Percentiles rank a stretch among this genome's conserved stretches.
phyloP scores from a whole-genome alignment of 768 basidiomycete genomes.

The Heimioporus sp. region DNA sequence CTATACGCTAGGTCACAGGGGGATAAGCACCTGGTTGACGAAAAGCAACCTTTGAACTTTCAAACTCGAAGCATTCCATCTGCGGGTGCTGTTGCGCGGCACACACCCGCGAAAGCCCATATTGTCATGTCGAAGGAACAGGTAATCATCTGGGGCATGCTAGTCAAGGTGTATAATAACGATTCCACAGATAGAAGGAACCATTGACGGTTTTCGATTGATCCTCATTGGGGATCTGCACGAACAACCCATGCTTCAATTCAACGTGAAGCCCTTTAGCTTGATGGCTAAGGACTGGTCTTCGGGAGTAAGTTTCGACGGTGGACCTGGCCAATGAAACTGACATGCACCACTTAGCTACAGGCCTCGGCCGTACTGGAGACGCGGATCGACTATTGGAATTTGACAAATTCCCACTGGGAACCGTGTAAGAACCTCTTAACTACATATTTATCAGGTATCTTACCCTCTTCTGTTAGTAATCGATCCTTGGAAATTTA shows the following conservation, averaged over 20 bases:
- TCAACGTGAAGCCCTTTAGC: constrained; percentile 83
- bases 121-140: constrained; percentile 78
- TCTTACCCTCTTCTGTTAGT: constrained; percentile 43
- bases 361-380: constrained; percentile 81
- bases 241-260: constrained; percentile 90
- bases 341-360: constrained; percentile 47
- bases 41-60: constrained; percentile 7
- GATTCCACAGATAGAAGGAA: constrained; percentile 65
- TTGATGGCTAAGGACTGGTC: constrained; percentile 92
- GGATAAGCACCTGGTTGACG: constrained; percentile 2
- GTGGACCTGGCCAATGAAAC: neutral
- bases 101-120: constrained; percentile 35
- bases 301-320: constrained; percentile 57
- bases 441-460: neutral
- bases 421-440: constrained; percentile 67
- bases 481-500: constrained; percentile 95
- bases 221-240: constrained; percentile 93
- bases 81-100: constrained; percentile 2
- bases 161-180: constrained; percentile 1
- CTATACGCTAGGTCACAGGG: constrained; percentile 55
- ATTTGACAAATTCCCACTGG: constrained; percentile 96
- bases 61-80: constrained; percentile 3
- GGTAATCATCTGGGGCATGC: constrained; percentile 41
- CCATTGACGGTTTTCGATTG: constrained; percentile 88
- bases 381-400: constrained; percentile 92